These are phyloP conservation scores for Rhipidocladum racemiflorum DNA, from an alignment of 176 grass and related monocot species.

Conservation along the genomic window DNA sequence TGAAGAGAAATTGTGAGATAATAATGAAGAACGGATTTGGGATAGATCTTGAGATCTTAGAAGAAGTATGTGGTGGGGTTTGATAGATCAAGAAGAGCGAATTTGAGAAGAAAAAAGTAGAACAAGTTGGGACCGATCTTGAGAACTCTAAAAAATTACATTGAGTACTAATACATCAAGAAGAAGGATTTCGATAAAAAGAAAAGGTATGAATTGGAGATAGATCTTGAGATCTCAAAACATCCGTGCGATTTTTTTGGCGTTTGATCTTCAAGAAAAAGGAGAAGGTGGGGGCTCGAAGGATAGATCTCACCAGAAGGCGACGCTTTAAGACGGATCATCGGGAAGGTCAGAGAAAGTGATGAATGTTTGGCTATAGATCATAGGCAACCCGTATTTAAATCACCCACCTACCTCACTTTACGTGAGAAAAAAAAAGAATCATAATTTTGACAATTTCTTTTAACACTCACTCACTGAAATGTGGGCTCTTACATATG, in stretches of 20 bases:
- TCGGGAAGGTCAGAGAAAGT: background rate
- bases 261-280: background rate
- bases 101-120: background rate
- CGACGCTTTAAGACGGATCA: background rate
- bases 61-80: background rate
- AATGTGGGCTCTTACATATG: background rate
- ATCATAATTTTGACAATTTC: background rate
- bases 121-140: background rate
- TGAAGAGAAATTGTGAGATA: too few relatives aligned
- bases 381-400: background rate
- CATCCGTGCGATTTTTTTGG: background rate
- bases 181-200: background rate
- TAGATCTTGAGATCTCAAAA: background rate
- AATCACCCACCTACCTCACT: background rate
- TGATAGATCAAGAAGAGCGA: background rate
- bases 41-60: background rate
- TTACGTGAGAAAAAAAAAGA: background rate
- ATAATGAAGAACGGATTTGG: background rate
- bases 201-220: background rate
- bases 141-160: background rate
- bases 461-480: background rate
- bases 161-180: background rate
- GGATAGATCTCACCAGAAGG: background rate
- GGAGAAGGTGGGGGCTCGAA: background rate
- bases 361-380: background rate